Evolutionary conservation across 441 rosid species (phyloP).

Genomic region (Brassica balearica): DNA sequence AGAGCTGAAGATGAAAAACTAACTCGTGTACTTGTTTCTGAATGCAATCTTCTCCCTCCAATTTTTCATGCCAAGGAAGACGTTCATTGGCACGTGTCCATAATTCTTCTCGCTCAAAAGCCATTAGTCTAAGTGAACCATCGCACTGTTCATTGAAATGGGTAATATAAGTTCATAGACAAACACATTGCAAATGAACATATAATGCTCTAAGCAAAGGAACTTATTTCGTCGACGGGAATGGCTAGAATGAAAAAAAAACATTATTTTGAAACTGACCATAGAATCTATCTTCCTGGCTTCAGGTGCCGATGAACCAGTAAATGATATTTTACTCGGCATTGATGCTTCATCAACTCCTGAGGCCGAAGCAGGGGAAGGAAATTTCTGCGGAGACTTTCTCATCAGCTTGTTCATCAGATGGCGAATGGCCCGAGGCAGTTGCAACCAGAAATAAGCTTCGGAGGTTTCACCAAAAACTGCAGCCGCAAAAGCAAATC

Average conservation of each 20-base stretch:
- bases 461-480: slow-evolving; percentile 91
- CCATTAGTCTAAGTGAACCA: slow-evolving; percentile 84
- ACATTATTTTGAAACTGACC: slow-evolving; percentile 53
- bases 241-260: slow-evolving; percentile 7
- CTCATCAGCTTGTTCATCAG: slow-evolving; percentile 66
- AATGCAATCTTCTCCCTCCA: slow-evolving; percentile 94
- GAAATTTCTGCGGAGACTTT: slow-evolving; percentile 58
- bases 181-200: slow-evolving; percentile 16
- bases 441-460: slow-evolving; percentile 96
- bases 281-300: slow-evolving; percentile 52
- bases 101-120: slow-evolving; percentile 87
- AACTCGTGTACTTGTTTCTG: slow-evolving; percentile 97
- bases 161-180: slow-evolving; percentile 26
- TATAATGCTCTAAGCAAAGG: slow-evolving; percentile 13
- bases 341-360: slow-evolving; percentile 56
- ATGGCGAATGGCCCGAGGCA: slow-evolving; percentile 88
- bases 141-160: slow-evolving; percentile 56
- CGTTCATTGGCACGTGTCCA: slow-evolving; percentile 92
- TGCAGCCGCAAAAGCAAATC: slow-evolving; percentile 97
- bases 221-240: slow-evolving; percentile 12
- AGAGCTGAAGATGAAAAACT: slow-evolving; percentile 43
- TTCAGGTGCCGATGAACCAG: slow-evolving; percentile 55
- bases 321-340: slow-evolving; percentile 64
- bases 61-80: slow-evolving; percentile 95
- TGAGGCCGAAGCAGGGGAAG: slow-evolving; percentile 42